Conservation (phyloP, 1,284 basidiomycete genomes). For the Ustilago trichophora region DNA sequence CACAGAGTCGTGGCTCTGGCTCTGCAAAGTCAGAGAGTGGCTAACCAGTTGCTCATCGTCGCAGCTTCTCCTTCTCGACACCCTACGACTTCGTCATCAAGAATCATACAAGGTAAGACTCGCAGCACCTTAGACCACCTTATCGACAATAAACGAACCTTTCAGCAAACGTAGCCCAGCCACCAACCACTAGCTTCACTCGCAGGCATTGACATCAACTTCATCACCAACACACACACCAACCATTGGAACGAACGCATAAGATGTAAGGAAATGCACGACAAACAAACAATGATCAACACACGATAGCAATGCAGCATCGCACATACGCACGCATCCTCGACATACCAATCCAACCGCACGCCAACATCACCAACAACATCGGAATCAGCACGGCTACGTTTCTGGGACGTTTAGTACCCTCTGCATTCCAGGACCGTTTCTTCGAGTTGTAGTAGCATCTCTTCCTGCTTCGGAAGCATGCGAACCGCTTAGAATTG, state of each 20-base stretch:
- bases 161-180: constrained; percentile 26
- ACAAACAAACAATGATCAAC: too few relatives aligned
- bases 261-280: constrained; percentile 12
- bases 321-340: too few relatives aligned
- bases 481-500: constrained; percentile 33
- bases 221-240: background rate
- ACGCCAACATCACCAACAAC: background rate
- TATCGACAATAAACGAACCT: background rate
- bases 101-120: constrained; percentile 50
- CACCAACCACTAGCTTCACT: background rate
- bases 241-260: background rate
- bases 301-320: too few relatives aligned
- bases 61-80: constrained; percentile 31
- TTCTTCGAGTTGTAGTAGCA: constrained; percentile 47
- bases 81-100: constrained; percentile 47
- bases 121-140: too few relatives aligned
- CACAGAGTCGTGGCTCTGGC: too few relatives aligned
- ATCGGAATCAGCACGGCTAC: too few relatives aligned
- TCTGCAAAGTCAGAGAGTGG: background rate
- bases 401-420: constrained; percentile 45
- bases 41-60: constrained; percentile 33
- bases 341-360: too few relatives aligned
- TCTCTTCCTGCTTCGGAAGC: background rate
- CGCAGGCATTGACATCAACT: background rate
- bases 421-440: constrained; percentile 10